Percentiles rank a stretch among this genome's conserved stretches.
These are phyloP conservation scores for Stylosanthes scabra DNA, from an alignment of 331 rosid species.

Conservation along the genomic window DNA sequence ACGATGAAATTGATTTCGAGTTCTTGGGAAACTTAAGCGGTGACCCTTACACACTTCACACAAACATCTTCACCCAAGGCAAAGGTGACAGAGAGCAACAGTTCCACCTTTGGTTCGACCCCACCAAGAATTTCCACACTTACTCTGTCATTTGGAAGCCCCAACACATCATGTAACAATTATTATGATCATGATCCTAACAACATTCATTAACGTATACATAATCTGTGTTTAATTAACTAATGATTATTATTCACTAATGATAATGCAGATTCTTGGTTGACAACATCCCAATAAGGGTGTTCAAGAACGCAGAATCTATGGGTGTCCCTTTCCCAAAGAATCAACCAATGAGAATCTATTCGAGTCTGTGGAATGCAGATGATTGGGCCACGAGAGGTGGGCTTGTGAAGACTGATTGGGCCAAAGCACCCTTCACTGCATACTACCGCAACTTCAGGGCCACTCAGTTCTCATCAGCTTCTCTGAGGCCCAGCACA, in stretches of 20 bases:
- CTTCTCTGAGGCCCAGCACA: conserved; percentile 38
- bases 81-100: conserved; percentile 84
- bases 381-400: conserved; percentile 90
- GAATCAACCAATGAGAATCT: conserved; percentile 76
- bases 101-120: conserved; percentile 90
- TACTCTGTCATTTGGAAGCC: conserved; percentile 91
- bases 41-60: conserved; percentile 82
- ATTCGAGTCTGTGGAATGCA: conserved; percentile 86
- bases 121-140: conserved; percentile 91
- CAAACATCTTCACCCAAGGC: conserved; percentile 85
- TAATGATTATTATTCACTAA: too few species aligned
- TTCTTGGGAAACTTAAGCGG: conserved; percentile 83
- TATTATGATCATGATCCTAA: too few species aligned
- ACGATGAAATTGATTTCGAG: conserved; percentile 93
- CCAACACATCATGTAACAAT: conserved; percentile 70
- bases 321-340: conserved; percentile 82
- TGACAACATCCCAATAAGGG: conserved; percentile 76
- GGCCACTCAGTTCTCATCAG: conserved; percentile 39
- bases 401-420: conserved; percentile 80
- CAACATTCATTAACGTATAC: too few species aligned
- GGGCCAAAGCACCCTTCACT: conserved; percentile 87
- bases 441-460: conserved; percentile 81
- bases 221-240: too few species aligned
- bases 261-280: conserved; percentile 67
- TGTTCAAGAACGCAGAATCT: conserved; percentile 68